Evolutionary conservation across 257 asterid species (phyloP), one percentile per base, ranked within the genome.

Genomic region (Datura wrightii): DNA sequence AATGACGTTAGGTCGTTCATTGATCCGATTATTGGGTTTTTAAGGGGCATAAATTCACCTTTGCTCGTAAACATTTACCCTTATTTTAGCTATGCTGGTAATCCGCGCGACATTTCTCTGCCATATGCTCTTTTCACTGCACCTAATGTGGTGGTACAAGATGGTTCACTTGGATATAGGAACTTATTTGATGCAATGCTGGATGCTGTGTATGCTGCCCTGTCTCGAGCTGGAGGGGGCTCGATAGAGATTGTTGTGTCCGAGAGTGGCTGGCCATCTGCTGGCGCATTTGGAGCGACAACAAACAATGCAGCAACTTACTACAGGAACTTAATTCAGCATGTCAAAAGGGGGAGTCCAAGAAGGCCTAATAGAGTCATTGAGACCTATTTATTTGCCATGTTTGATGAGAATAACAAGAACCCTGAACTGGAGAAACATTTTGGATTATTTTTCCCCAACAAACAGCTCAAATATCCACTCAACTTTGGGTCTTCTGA

Each of bases 31-130:
- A 24, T 89, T 3, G 7, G 16, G 0, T 90, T 90, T 55, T 81
- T 88, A 2, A 63, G 53, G 1, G 36, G 18, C 19, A 90, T 69
- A 0, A 10, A 50, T 2, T 53, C 86, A 0, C 90, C 92, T 1
- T 84, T 92, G 9, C 87, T 92, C 5, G 85, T 70, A 1, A 91
- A 90, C 5, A 63, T 87, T 31, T 91, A 91, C 84, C 94, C 96
- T 14, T 92, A 90, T 56, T 86, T 88, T 6, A 91, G 86, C 0
- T 84, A 86, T 7, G 42, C 81, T 0, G 69, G 76, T 0, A 36
- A 85, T 14, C 42, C 88, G 0, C 41, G 2, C 0, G 5, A 39
- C 0, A 6, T 88, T 53, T n/a, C 44, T 34, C 91, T 90, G 0
- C 80, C 87, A 0, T 92, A 46, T 11, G 94, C 92, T 1, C 82